Conservation (phyloP, 225 moss, liverwort and hornwort species). For the Neckera pumila region DNA sequence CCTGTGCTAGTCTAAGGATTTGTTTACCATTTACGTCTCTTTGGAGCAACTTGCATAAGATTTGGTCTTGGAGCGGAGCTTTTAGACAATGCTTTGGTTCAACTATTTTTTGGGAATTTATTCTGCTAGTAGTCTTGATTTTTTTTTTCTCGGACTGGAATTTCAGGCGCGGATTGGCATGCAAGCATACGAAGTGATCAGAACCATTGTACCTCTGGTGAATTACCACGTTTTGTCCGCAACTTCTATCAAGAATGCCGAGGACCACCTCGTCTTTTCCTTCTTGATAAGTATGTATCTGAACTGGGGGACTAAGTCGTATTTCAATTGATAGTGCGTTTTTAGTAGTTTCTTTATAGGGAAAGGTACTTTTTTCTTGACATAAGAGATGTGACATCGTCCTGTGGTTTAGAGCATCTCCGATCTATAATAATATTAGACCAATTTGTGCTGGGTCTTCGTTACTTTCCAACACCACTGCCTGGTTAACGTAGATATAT, state of each 20-base stretch:
- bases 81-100: neutral
- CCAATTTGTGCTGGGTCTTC: neutral
- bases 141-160: neutral
- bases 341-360: neutral
- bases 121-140: neutral
- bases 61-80: neutral
- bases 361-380: neutral
- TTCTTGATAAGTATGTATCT: slow-evolving; percentile 72
- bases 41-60: neutral
- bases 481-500: neutral
- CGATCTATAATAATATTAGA: neutral
- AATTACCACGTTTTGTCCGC: slow-evolving; percentile 86
- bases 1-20: neutral
- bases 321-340: neutral
- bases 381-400: neutral
- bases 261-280: slow-evolving; percentile 90
- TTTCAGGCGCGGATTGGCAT: slow-evolving; percentile 89
- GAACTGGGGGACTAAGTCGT: neutral
- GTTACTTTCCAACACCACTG: neutral
- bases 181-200: slow-evolving; percentile 94
- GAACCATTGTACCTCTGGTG: slow-evolving; percentile 92
- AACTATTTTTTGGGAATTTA: neutral
- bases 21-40: neutral
- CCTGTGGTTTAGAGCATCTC: neutral
- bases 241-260: slow-evolving; percentile 90